Conservation (phyloP, 805 yeast genomes). For the Ogataea glucozyma region DNA sequence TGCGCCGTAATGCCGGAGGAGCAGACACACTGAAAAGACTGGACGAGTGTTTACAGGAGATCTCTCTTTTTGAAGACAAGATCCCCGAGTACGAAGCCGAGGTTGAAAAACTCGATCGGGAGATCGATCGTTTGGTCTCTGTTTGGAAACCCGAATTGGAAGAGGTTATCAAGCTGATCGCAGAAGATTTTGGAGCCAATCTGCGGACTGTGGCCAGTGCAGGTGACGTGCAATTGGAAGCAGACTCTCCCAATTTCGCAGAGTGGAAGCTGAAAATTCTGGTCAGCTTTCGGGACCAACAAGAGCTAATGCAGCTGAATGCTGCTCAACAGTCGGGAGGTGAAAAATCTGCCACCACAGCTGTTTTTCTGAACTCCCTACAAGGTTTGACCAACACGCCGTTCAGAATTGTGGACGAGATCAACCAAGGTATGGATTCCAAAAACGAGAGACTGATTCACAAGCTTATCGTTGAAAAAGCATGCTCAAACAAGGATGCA, state of each 20-base stretch:
- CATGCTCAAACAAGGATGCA: constrained; percentile 49
- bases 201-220: constrained; percentile 80
- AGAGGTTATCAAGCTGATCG: constrained; percentile 53
- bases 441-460: constrained; percentile 87
- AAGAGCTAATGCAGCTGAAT: constrained; percentile 69
- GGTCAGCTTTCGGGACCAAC: constrained; percentile 81
- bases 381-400: constrained; percentile 90
- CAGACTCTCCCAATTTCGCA: constrained; percentile 50
- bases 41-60: constrained; percentile 42
- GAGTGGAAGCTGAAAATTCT: constrained; percentile 84
- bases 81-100: constrained; percentile 40
- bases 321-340: constrained; percentile 97
- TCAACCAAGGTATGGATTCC: constrained; percentile 98
- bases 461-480: constrained; percentile 77
- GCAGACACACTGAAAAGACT: constrained; percentile 30
- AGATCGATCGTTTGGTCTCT: constrained; percentile 32
- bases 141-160: constrained; percentile 67
- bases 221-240: constrained; percentile 70
- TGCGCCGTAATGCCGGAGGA: constrained; percentile 30
- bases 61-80: constrained; percentile 38
- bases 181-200: constrained; percentile 62
- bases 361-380: constrained; percentile 82
- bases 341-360: constrained; percentile 94
- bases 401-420: constrained; percentile 94
- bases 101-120: constrained; percentile 39